phyloP scores from a whole-genome alignment of 2,329 filamentous ascomycete genomes.

The Onygenales sp. region DNA sequence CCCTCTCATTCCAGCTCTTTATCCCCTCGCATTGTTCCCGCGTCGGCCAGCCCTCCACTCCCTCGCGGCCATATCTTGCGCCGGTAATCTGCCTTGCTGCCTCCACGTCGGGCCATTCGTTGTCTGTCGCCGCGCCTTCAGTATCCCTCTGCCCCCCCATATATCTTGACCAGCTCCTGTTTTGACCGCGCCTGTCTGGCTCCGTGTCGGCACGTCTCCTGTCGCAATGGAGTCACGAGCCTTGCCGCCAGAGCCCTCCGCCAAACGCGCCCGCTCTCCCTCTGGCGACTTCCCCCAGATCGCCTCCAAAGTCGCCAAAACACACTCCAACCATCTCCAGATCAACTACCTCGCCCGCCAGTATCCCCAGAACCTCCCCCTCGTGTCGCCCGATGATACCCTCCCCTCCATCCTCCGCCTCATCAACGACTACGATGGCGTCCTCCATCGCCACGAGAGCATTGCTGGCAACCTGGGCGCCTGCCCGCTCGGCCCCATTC shows the following conservation, averaged over 20 bases:
- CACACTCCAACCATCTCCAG: constrained; percentile 49
- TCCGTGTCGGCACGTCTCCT: constrained; percentile 1
- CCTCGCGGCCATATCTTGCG: background rate
- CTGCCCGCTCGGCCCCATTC: constrained; percentile 68
- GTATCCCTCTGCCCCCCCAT: background rate
- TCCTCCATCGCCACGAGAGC: constrained; percentile 76
- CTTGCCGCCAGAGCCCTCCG: constrained; percentile 26
- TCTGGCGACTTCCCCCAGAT: constrained; percentile 28
- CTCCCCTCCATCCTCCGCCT: constrained; percentile 64
- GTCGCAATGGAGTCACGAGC: constrained; percentile 25
- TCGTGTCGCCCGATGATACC: constrained; percentile 57
- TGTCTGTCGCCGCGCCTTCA: background rate
- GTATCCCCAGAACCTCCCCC: constrained; percentile 51
- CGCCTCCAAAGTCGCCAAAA: constrained; percentile 45
- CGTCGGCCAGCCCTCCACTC: too few relatives aligned
- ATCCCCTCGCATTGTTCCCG: background rate
- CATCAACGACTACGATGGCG: constrained; percentile 73
- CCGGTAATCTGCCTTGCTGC: background rate
- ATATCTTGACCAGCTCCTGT: background rate
- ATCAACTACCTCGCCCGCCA: constrained; percentile 61
- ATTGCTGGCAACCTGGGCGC: constrained; percentile 78
- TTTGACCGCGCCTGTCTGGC: background rate
- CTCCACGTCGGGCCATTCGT: background rate
- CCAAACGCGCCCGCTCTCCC: constrained; percentile 38
- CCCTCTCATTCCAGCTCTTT: background rate